These are phyloP conservation scores for Pistacia vera DNA, from an alignment of 345 rosid genomes.

Conservation along the genomic window DNA sequence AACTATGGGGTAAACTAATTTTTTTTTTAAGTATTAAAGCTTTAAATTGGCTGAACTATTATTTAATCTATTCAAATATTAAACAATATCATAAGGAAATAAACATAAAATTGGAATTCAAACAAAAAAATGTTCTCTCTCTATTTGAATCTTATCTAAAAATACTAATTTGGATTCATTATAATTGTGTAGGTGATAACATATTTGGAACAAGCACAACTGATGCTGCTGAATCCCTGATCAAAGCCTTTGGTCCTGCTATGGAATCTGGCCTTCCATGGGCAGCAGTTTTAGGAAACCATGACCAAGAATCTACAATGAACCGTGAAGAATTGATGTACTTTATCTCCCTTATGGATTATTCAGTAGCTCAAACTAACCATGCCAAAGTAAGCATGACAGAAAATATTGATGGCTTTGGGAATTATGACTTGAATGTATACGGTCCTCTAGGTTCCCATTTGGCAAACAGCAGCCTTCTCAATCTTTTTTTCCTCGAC, in stretches of 20 bases:
- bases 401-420: constrained; percentile 68
- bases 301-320: constrained; percentile 93
- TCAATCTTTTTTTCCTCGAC: constrained; percentile 86
- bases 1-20: no score
- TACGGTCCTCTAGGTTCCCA: constrained; percentile 81
- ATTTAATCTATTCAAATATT: no score
- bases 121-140: not conserved
- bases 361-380: constrained; percentile 63
- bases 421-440: constrained; percentile 64
- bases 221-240: constrained; percentile 92
- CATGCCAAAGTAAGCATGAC: constrained; percentile 18
- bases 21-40: no score
- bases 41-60: no score
- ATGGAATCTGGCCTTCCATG: constrained; percentile 78
- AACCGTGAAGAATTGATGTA: constrained; percentile 79
- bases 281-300: constrained; percentile 93
- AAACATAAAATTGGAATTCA: no score
- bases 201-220: constrained; percentile 78
- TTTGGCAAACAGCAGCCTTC: constrained; percentile 67
- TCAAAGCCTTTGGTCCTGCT: constrained; percentile 73
- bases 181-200: constrained; percentile 70
- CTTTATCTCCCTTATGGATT: constrained; percentile 86
- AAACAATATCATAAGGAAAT: no score
- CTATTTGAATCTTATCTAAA: not conserved
- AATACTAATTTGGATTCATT: not conserved